These are phyloP conservation scores for Salix arbutifolia DNA, from an alignment of 345 rosid species.

Conservation along the genomic window DNA sequence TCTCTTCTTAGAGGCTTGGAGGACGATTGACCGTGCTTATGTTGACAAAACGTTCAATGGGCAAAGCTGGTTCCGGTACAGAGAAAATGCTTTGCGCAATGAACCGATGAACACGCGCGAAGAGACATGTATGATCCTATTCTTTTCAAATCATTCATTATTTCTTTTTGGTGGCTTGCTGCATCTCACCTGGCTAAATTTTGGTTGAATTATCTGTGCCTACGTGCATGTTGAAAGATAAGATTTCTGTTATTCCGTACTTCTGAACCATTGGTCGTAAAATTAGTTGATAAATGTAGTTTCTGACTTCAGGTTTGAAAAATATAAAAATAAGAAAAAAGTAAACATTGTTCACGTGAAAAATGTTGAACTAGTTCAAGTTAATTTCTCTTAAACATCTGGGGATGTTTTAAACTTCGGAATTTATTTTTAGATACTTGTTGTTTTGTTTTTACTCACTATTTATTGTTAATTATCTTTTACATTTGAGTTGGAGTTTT, in stretches of 20 bases:
- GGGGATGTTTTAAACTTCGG: no score
- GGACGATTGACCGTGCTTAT: constrained; percentile 89
- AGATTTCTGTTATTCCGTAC: not conserved
- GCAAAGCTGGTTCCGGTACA: constrained; percentile 94
- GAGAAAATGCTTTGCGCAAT: constrained; percentile 79
- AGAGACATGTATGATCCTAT: constrained; percentile 63
- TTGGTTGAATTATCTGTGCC: not conserved
- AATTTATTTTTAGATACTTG: no score
- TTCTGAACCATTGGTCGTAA: no score
- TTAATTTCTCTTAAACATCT: no score
- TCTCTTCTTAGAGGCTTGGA: constrained; percentile 93
- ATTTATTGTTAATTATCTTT: no score
- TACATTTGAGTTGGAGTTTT: no score
- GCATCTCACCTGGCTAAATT: constrained; percentile 3
- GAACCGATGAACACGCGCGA: constrained; percentile 86
- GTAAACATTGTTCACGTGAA: not conserved
- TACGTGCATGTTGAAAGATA: not conserved
- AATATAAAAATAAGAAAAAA: not conserved
- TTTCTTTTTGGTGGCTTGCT: not conserved
- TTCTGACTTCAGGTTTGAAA: not conserved
- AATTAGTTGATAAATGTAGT: not conserved
- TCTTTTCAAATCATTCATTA: not conserved
- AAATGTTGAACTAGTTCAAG: not conserved
- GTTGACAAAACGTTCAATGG: constrained; percentile 89
- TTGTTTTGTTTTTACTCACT: no score